Conservation (phyloP, 192 early-diverging fungal species). For the Podila verticillata region DNA sequence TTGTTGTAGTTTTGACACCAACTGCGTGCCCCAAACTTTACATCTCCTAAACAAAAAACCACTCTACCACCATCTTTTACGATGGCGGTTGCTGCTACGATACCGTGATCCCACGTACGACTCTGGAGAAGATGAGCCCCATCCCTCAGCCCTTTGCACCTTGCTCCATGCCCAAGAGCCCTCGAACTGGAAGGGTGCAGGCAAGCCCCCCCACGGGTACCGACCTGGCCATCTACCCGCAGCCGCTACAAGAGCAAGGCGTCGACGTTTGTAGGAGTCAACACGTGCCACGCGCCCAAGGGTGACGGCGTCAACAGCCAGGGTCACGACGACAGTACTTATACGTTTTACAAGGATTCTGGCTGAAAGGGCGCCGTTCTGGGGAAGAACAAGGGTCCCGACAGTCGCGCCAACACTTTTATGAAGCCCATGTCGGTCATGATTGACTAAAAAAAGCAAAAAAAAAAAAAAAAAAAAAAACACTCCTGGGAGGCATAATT, state of each 20-base stretch:
- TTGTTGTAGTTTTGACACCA: too few species aligned
- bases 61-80: conserved; percentile 36
- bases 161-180: conserved; percentile 13
- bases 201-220: conserved; percentile 5
- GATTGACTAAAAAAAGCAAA: conserved; percentile 6
- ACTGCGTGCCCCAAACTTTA: too few species aligned
- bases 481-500: too few species aligned
- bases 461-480: too few species aligned
- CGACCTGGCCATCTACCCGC: conserved; percentile 3
- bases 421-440: conserved; percentile 6
- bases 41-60: too few species aligned
- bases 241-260: conserved; percentile 10
- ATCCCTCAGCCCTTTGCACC: conserved; percentile 12
- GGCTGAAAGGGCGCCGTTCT: conserved; percentile 9
- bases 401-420: conserved; percentile 13
- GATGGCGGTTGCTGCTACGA: conserved; percentile 9
- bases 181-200: neutral
- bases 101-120: conserved; percentile 1
- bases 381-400: conserved; percentile 6
- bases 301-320: conserved; percentile 4
- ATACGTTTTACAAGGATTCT: conserved; percentile 11
- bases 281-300: conserved; percentile 6
- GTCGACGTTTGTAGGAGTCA: neutral
- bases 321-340: conserved; percentile 3
- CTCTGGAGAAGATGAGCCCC: neutral